Conservation (phyloP, 345 rosid species). For the Leavenworthia alabamica region DNA sequence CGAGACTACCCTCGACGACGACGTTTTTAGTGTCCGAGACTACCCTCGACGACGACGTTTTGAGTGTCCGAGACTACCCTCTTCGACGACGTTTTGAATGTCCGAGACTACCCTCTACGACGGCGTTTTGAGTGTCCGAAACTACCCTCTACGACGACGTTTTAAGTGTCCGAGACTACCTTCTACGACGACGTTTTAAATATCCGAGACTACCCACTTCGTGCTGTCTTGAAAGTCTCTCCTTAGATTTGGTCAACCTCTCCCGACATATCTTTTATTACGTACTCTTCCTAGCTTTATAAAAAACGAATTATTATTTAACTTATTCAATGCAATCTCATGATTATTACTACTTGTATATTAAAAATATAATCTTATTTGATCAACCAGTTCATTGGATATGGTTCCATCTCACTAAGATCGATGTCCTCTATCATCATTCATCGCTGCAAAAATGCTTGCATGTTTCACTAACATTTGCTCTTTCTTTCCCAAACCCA, state of each 20-base stretch:
- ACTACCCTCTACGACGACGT: constrained; percentile 23
- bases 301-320: not conserved
- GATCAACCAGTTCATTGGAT: not conserved
- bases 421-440: constrained; percentile 19
- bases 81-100: constrained; percentile 29
- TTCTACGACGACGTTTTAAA: too few relatives aligned
- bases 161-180: constrained; percentile 8
- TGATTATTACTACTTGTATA: not conserved
- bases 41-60: too few relatives aligned
- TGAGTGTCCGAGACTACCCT: constrained; percentile 17
- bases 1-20: too few relatives aligned
- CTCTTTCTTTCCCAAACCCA: constrained; percentile 25
- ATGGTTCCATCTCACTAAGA: constrained; percentile 5
- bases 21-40: constrained; percentile 3
- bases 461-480: constrained; percentile 30
- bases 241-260: constrained; percentile 21
- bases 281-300: constrained; percentile 6
- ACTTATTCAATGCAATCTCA: constrained; percentile 12
- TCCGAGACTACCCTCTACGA: too few relatives aligned
- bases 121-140: not conserved
- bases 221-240: constrained; percentile 28
- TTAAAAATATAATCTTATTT: not conserved
- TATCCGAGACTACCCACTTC: constrained; percentile 23
- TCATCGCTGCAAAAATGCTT: constrained; percentile 26
- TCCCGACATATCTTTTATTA: constrained; percentile 28